phyloP scores from a whole-genome alignment of 768 basidiomycete species.

The Tricholoma hemisulphureum region DNA sequence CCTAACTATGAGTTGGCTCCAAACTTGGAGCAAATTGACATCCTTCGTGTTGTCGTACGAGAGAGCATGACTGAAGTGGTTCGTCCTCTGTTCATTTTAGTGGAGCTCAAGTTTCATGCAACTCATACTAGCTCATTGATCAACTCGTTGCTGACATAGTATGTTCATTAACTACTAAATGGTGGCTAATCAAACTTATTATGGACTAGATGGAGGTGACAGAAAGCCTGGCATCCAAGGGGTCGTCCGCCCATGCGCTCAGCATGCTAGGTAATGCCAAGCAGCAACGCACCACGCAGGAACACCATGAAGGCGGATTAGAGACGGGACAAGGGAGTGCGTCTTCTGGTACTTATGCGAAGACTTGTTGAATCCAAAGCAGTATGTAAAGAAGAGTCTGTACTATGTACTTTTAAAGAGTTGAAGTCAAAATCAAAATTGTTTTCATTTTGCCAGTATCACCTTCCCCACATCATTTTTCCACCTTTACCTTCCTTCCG shows the following conservation, averaged over 20 bases:
- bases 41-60: constrained; percentile 65
- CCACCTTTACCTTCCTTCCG: constrained; percentile 34
- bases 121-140: constrained; percentile 48
- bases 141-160: constrained; percentile 69
- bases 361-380: constrained; percentile 49
- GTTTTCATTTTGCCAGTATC: too few species aligned
- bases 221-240: constrained; percentile 48
- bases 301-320: constrained; percentile 44
- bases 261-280: constrained; percentile 35
- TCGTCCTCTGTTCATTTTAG: constrained; percentile 35
- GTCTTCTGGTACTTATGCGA: constrained; percentile 64
- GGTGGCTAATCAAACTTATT: background rate
- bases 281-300: constrained; percentile 28
- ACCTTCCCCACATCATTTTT: constrained; percentile 19
- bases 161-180: constrained; percentile 22
- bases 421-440: too few species aligned
- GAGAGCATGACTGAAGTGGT: constrained; percentile 56
- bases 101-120: constrained; percentile 48
- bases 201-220: constrained; percentile 58
- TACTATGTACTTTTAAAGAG: background rate
- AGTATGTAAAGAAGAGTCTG: background rate
- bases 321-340: constrained; percentile 46
- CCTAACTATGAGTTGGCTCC: constrained; percentile 57
- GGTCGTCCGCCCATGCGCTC: constrained; percentile 53
- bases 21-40: constrained; percentile 50